A percentile compares a stretch with the other conserved stretches of the same genome.
phyloP scores from a whole-genome alignment of 2,329 filamentous ascomycete genomes.

The Curvularia sp. region DNA sequence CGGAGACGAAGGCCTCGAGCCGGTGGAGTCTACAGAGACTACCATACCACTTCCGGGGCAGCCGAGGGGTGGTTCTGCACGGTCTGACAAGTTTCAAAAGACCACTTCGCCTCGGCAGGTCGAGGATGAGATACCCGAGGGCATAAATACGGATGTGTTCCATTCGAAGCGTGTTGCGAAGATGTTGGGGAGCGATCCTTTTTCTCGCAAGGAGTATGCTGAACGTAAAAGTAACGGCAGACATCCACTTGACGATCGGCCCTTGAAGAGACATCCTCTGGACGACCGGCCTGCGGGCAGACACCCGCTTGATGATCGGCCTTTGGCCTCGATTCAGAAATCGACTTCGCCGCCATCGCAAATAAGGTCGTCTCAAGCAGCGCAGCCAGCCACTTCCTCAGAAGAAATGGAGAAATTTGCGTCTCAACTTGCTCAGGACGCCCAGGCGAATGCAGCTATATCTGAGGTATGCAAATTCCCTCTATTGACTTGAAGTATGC shows the following conservation, averaged over 20 bases:
- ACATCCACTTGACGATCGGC: constrained; percentile 21
- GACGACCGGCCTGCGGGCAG: constrained; percentile 21
- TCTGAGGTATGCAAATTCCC: constrained; percentile 34
- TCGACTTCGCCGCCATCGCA: constrained; percentile 25
- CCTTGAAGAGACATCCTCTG: constrained; percentile 16
- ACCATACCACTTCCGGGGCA: constrained; percentile 52
- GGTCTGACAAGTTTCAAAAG: constrained; percentile 44
- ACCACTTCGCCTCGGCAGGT: constrained; percentile 47
- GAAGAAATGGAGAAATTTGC: constrained; percentile 56
- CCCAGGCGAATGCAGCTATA: constrained; percentile 37
- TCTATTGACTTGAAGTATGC: constrained; percentile 32
- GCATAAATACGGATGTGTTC: constrained; percentile 67
- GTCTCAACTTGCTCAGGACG: constrained; percentile 56
- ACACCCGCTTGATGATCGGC: constrained; percentile 23
- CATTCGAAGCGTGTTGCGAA: constrained; percentile 65
- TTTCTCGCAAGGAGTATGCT: constrained; percentile 43
- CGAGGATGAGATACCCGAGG: constrained; percentile 61
- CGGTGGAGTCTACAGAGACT: constrained; percentile 49
- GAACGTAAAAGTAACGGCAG: constrained; percentile 39
- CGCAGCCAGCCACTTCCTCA: constrained; percentile 27
- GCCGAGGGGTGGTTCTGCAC: constrained; percentile 46
- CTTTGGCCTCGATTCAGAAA: constrained; percentile 5
- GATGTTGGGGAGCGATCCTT: constrained; percentile 59
- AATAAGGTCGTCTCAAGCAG: constrained; percentile 16
- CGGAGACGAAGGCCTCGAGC: constrained; percentile 42